Base-by-base conservation (phyloP, 768 basidiomycete species). In the Sarcodon sp. region DNA sequence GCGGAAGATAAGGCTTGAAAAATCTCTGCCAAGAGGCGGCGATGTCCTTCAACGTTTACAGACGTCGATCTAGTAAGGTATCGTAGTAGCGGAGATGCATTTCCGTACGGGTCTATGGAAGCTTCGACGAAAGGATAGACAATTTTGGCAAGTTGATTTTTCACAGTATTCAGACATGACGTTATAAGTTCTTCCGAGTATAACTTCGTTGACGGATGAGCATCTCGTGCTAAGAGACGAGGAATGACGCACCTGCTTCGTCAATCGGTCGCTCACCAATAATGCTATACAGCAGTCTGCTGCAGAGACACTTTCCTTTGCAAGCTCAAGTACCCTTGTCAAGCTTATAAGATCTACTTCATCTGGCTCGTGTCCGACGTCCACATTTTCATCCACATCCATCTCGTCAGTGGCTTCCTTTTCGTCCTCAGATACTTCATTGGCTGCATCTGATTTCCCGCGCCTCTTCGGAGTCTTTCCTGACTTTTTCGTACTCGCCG, bases 101-200 rank as follows among this genome's bases (percentile, higher is more conserved):
- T 64, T 16, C 67, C 55, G 8, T 62, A 59, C 7, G 57, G 54
- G 33, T 73, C 73, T 7, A 69, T 62, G 3, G 73, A 69, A 3
- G 80, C 81, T 57, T 93, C 90, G 4, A 93, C 77, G 53, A 92
- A 87, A 0, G 88, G 91, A 58, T 88, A 93, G 10, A 97, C 70
- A 43, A 88, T 71, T 57, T 78, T 77, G 1, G 77, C 77, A 32
- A 96, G 75, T 49, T 83, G 82, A 52, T 83, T 85, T 60, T 93
- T 92, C 52, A 91, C 72, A 0, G 82, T 70, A 38, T 66, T 69
- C 13, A 97, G 69, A 64, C 91, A 89, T 0, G 75, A 68, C 0
- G 80, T 80, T 52, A 99, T 88, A 9, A 92, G 71, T 59, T 99
- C 96, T 61, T 97, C 91, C 0, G 94, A 96, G 62, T 94, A 94